phyloP scores from a whole-genome alignment of 257 asterid species.

The Solanum sitiens region DNA sequence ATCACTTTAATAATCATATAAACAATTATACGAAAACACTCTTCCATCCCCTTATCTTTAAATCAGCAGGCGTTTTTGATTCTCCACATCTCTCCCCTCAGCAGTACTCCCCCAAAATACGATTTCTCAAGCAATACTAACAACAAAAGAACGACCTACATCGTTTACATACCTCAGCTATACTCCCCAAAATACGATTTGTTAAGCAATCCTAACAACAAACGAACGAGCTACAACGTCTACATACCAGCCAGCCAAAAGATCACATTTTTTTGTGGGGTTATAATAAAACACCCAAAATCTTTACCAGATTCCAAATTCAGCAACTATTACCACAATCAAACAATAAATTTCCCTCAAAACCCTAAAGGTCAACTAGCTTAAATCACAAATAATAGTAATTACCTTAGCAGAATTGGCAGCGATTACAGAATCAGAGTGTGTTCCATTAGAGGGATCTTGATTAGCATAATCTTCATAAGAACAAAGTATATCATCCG shows the following conservation, averaged over 20 bases:
- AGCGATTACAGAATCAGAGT: conserved; percentile 42
- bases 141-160: neutral
- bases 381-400: neutral
- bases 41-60: neutral
- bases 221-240: neutral
- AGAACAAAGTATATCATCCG: conserved; percentile 77
- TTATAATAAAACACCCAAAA: neutral
- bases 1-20: neutral
- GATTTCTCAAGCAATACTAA: neutral
- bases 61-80: neutral
- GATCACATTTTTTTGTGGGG: neutral
- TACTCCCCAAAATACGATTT: neutral
- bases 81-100: neutral
- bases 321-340: neutral
- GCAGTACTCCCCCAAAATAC: neutral
- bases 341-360: neutral
- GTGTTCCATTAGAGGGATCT: conserved; percentile 51
- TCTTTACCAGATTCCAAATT: neutral
- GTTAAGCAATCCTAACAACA: neutral
- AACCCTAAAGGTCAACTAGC: neutral
- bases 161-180: neutral
- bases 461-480: conserved; percentile 62
- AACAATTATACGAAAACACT: neutral
- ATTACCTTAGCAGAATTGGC: conserved; percentile 31
- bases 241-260: neutral